A percentile compares a stretch with the other conserved stretches of the same genome.
These are phyloP conservation scores for Pulveroboletus sp. DNA, from an alignment of 768 basidiomycete species.

Conservation along the genomic window DNA sequence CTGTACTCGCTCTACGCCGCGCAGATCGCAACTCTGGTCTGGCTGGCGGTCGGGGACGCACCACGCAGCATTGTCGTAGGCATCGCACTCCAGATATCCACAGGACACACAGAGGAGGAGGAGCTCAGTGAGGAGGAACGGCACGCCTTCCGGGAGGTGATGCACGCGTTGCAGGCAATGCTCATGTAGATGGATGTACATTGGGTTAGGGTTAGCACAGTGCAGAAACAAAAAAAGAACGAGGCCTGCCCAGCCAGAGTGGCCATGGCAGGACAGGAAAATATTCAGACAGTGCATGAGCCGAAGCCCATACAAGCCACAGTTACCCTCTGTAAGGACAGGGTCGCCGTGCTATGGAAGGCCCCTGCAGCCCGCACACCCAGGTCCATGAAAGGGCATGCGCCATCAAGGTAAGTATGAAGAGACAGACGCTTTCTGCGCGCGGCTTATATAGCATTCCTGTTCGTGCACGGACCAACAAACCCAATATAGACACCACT, in stretches of 20 bases:
- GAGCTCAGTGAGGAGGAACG: slow-evolving; percentile 39
- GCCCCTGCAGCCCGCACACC: slow-evolving; percentile 52
- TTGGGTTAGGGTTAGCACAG: slow-evolving; percentile 30
- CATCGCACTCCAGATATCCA: slow-evolving; percentile 52
- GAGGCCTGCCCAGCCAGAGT: slow-evolving; percentile 46
- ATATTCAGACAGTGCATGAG: slow-evolving; percentile 78
- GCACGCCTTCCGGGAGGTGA: slow-evolving; percentile 44
- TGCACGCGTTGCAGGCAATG: slow-evolving; percentile 41
- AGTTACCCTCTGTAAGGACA: slow-evolving; percentile 44
- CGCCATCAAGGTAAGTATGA: slow-evolving; percentile 65
- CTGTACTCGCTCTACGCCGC: slow-evolving; percentile 76
- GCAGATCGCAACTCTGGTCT: slow-evolving; percentile 85
- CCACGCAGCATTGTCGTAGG: slow-evolving; percentile 69
- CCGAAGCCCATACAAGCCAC: slow-evolving; percentile 56
- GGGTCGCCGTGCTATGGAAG: slow-evolving; percentile 54
- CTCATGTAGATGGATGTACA: slow-evolving; percentile 14
- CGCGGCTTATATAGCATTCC: slow-evolving; percentile 9
- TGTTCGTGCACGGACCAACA: slow-evolving; percentile 24
- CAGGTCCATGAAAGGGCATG: slow-evolving; percentile 46
- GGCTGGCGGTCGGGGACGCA: slow-evolving; percentile 48
- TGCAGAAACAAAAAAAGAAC: slow-evolving; percentile 30
- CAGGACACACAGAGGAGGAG: not conserved
- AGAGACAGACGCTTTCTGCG: rapidly evolving
- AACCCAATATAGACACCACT: too few relatives aligned
- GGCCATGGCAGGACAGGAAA: slow-evolving; percentile 66